A percentile compares a stretch with the other conserved stretches of the same genome.
phyloP scores from a whole-genome alignment of 129 eudicot species.

The Centaurea solstitialis region DNA sequence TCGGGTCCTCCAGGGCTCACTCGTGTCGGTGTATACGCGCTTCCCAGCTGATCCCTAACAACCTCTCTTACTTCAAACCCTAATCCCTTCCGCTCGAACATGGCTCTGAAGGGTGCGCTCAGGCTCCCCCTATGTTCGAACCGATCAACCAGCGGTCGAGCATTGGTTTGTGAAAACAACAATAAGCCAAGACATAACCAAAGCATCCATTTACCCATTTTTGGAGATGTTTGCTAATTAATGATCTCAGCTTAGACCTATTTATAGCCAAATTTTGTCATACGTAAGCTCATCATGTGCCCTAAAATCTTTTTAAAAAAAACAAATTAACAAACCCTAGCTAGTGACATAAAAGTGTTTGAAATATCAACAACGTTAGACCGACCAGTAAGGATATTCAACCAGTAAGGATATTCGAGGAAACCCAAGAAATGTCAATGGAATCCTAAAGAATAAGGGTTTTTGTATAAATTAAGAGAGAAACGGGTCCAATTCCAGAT shows the following conservation, averaged over 20 bases:
- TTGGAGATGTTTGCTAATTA: slow-evolving; percentile 7
- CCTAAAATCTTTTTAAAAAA: neutral
- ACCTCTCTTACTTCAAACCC: slow-evolving; percentile 4
- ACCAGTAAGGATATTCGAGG: neutral
- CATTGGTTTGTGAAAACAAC: slow-evolving; percentile 19
- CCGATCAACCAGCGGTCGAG: slow-evolving; percentile 17
- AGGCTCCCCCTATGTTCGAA: slow-evolving; percentile 15
- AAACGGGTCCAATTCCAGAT: slow-evolving; percentile 13
- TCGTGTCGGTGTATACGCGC: slow-evolving; percentile 16
- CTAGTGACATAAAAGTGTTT: slow-evolving; percentile 19
- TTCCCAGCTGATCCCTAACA: slow-evolving; percentile 9
- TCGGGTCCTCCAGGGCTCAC: slow-evolving; percentile 40
- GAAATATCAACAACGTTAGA: slow-evolving; percentile 23
- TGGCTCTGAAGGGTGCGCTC: slow-evolving; percentile 29
- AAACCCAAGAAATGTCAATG: slow-evolving; percentile 13
- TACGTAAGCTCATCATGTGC: slow-evolving; percentile 7
- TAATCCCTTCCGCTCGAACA: slow-evolving; percentile 17
- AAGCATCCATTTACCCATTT: slow-evolving; percentile 24
- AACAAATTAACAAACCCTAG: slow-evolving; percentile 3
- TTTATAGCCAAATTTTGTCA: slow-evolving; percentile 27
- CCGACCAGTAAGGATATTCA: slow-evolving; percentile 10
- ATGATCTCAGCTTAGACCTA: slow-evolving; percentile 19
- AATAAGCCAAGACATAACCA: slow-evolving; percentile 23
- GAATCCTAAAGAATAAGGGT: slow-evolving; percentile 14
- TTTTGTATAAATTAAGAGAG: neutral